Conservation (phyloP, 2,329 filamentous ascomycete species). For the Niveomyces coronatus region DNA sequence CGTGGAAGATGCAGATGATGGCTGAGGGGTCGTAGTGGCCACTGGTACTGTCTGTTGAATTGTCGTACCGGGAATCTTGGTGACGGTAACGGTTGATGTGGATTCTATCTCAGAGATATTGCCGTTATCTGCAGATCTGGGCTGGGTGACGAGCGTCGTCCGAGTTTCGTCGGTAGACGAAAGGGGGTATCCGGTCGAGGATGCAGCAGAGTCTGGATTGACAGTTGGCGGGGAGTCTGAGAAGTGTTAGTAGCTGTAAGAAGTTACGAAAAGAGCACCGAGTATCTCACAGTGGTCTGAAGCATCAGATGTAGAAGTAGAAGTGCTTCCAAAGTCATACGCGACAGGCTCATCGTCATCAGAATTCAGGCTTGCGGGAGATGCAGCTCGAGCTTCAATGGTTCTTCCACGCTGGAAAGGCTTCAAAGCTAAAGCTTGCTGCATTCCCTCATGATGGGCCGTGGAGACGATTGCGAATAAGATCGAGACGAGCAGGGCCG, state of each 20-base stretch:
- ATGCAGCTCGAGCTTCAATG: not conserved
- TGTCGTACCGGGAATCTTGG: not conserved
- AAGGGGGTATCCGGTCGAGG: not conserved
- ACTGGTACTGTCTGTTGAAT: too few species aligned
- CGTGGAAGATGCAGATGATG: not conserved
- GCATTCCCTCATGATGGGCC: not conserved
- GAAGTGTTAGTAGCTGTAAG: not conserved
- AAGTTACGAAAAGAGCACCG: not conserved
- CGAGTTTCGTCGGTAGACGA: not conserved
- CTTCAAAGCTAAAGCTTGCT: not conserved
- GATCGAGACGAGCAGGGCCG: not conserved
- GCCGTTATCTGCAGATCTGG: constrained; percentile 2
- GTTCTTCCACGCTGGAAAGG: not conserved
- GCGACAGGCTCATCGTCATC: constrained; percentile 2
- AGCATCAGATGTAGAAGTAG: not conserved
- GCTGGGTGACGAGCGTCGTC: not conserved
- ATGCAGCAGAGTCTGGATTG: not conserved
- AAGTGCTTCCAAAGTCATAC: constrained; percentile 1
- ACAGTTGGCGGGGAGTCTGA: not conserved
- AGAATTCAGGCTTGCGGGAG: not conserved
- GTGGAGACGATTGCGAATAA: not conserved
- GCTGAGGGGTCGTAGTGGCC: too few species aligned
- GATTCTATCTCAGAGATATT: constrained; percentile 3
- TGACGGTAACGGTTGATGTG: constrained; percentile 1
- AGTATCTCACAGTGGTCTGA: not conserved